Base-by-base conservation (phyloP, 2,329 filamentous ascomycete genomes). In the Aspergillus ochraceoroseus region DNA sequence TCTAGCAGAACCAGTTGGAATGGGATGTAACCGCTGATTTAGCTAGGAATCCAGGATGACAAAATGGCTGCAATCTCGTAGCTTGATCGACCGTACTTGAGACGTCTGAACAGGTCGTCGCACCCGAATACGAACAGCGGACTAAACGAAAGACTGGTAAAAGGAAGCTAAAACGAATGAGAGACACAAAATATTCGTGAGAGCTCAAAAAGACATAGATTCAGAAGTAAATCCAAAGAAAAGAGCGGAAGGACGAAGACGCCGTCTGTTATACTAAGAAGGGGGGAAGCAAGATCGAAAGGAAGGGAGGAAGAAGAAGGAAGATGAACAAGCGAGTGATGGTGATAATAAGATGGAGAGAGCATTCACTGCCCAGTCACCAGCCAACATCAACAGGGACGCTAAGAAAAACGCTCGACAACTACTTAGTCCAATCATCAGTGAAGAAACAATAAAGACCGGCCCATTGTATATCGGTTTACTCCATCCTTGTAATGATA, bases 241-340 rank as follows among this genome's bases (percentile, higher is more conserved):
- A 27, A 15, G 31, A 22, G 3, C 14, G 15, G 12, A 23, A 19
- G 8, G 29, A 1, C 13, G 13, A 22, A 33, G 20, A 22, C n/a
- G 20, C 20, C 20, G 20, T 7, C 17, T 7, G 41, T 15, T 15
- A 30, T 12, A n/a, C n/a, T n/a, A 14, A 25, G 25, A 41, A 38
- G 2, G 20, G 27, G 14, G 22, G 13, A 25, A 9, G 11, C 14
- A 35, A 18, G 34, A 32, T 12, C 35, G 20, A 41, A 45, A 44
- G 27, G 32, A 48, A 44, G 13, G 38, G 47, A 42, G 43, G 34
- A 27, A 41, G 49, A 27, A 34, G 33, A 31, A 28, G 38, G n/a
- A 8, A 19, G 13, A 31, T 8, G 29, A 20, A 28, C 25, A 8
- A 18, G 27, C 15, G 25, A 37, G 32, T 14, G 34, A 39, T 13